A percentile compares a stretch with the other conserved stretches of the same genome.
These are phyloP conservation scores for Quercus dentata DNA, from an alignment of 306 rosid genomes.

Conservation along the genomic window DNA sequence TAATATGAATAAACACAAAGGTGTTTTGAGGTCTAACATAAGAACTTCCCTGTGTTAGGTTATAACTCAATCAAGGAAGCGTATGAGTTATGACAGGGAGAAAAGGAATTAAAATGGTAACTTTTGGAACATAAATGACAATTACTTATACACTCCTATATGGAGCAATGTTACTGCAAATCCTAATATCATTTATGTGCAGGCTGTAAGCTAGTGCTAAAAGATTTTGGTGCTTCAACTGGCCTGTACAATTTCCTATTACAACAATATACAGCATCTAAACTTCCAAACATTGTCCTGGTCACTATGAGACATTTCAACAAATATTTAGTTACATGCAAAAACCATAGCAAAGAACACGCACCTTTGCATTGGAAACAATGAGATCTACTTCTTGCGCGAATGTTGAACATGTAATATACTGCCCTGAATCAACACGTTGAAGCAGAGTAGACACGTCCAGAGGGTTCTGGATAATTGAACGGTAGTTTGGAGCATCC, in stretches of 20 bases:
- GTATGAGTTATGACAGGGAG: background rate
- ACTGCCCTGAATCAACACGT: conserved; percentile 87
- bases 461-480: conserved; percentile 90
- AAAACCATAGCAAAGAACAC: conserved; percentile 16
- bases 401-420: conserved; percentile 69
- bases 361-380: conserved; percentile 90
- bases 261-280: background rate
- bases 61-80: background rate
- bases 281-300: background rate
- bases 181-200: background rate
- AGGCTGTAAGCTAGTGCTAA: background rate
- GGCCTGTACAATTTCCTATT: background rate
- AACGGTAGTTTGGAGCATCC: conserved; percentile 95
- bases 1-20: background rate
- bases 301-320: background rate
- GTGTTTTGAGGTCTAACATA: background rate
- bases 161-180: background rate
- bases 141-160: background rate
- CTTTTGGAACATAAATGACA: background rate
- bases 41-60: background rate
- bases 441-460: conserved; percentile 84
- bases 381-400: conserved; percentile 85
- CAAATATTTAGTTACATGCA: background rate
- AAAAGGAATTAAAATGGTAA: background rate
- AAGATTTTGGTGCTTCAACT: background rate